phyloP scores from a whole-genome alignment of 2,329 filamentous ascomycete genomes.

The Tolypocladium amazonense region DNA sequence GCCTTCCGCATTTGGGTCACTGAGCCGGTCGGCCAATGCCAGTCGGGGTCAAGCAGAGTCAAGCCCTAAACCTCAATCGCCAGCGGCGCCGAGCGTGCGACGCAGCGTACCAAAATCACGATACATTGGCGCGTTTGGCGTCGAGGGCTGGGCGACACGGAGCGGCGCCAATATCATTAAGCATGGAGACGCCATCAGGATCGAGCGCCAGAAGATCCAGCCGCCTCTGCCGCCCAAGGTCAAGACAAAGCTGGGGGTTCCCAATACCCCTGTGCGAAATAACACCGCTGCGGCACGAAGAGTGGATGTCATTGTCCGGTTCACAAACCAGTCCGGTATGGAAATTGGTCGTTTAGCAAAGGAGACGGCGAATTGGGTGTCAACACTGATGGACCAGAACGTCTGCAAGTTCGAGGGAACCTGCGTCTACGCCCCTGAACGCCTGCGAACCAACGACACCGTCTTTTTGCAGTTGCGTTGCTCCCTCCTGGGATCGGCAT shows the following conservation, averaged over 20 bases:
- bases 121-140: slow-evolving; percentile 88
- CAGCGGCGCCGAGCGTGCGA: slow-evolving; percentile 5
- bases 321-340: slow-evolving; percentile 66
- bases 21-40: neutral
- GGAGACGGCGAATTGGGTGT: slow-evolving; percentile 85
- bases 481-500: slow-evolving; percentile 64
- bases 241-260: slow-evolving; percentile 28
- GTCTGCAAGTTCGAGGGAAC: slow-evolving; percentile 79
- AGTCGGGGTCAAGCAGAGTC: slow-evolving; percentile 4
- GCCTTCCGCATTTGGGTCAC: slow-evolving; percentile 3
- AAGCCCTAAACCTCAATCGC: slow-evolving; percentile 1
- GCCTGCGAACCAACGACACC: slow-evolving; percentile 80
- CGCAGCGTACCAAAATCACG: slow-evolving; percentile 32
- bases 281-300: slow-evolving; percentile 50
- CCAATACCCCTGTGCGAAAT: slow-evolving; percentile 21
- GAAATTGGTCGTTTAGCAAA: slow-evolving; percentile 83
- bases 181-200: slow-evolving; percentile 73
- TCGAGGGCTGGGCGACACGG: slow-evolving; percentile 81
- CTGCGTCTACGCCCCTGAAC: slow-evolving; percentile 82
- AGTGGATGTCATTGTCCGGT: slow-evolving; percentile 81
- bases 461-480: slow-evolving; percentile 83
- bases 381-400: slow-evolving; percentile 80
- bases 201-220: slow-evolving; percentile 75
- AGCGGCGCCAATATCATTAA: slow-evolving; percentile 67
- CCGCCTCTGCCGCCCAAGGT: slow-evolving; percentile 37